Evolutionary conservation across 805 yeast genomes (phyloP), one percentile per base, ranked within the genome.

Genomic region (Danielia oregonensis): DNA sequence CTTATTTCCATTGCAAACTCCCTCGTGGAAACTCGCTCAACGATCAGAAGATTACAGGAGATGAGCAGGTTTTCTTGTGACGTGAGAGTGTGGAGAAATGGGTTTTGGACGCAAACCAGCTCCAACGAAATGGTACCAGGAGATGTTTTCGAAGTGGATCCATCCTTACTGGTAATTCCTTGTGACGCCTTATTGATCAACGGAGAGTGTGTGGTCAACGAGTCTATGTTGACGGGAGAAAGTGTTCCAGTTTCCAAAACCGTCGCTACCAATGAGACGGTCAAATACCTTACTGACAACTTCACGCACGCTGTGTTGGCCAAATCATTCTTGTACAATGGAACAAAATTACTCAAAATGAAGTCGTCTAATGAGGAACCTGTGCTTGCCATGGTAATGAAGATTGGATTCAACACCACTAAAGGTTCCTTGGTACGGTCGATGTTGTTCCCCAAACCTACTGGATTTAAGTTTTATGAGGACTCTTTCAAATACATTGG

Each of bases 191-290:
- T 93, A 9, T 66, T 93, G 32, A 62, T 91, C 13, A 77, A 88
- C 22, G 98, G 99, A 33, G 97, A 89, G 54, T 86, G 95, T 55
- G 88, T 93, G 35, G 84, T 93, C n/a, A 93, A 93, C 57, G 99
- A 93, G 55, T 85, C 97, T 5, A 93, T 93, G 96, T 70, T 93
- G 14, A 93, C 99, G 0, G 99, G 99, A 25, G 99, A 93, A 57
- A 87, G 96, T 33, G 97, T 93, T 1, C 98, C 99, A 0, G 96
- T 93, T 2, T 77, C 96, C 0, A 93, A 93, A 56, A 42, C 68
- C 8, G 73, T 85, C 2, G 86, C 93, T 2, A 62, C 71, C 1
- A 70, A 73, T 11, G 88, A 80, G 6, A 69, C 80, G 0, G 73
- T 87, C 25, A 61, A 61, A n/a, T 65, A 66, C 14, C 57, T 86